Conservation (phyloP, 805 yeast species). For the Candida fluviatilis region DNA sequence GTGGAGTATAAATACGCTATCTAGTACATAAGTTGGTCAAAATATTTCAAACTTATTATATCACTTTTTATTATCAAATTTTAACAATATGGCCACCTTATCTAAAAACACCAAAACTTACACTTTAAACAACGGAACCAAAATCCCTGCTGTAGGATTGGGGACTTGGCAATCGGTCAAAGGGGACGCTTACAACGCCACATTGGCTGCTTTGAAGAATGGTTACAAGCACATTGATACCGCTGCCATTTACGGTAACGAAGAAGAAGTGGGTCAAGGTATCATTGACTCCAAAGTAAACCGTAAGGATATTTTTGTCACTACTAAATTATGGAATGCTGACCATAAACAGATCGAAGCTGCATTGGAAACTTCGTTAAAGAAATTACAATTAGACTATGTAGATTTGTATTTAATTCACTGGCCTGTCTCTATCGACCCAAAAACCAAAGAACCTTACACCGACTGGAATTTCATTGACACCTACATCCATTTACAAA, state of each 20-base stretch:
- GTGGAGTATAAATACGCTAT: background rate
- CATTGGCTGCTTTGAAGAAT: slow-evolving; percentile 52
- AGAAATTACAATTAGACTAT: slow-evolving; percentile 65
- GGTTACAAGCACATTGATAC: slow-evolving; percentile 81
- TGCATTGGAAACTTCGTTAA: slow-evolving; percentile 56
- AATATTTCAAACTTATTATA: background rate
- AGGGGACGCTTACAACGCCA: slow-evolving; percentile 51
- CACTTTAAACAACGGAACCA: slow-evolving; percentile 57
- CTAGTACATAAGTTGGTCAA: background rate
- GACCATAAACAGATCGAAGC: slow-evolving; percentile 48
- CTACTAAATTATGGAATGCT: slow-evolving; percentile 66
- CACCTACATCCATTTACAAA: slow-evolving; percentile 43
- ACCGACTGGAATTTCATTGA: slow-evolving; percentile 27
- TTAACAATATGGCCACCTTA: slow-evolving; percentile 5
- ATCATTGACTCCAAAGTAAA: slow-evolving; percentile 55
- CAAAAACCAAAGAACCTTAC: slow-evolving; percentile 23
- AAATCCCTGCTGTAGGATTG: slow-evolving; percentile 64
- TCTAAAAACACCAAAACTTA: slow-evolving; percentile 3
- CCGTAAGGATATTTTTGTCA: slow-evolving; percentile 61
- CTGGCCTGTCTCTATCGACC: slow-evolving; percentile 61
- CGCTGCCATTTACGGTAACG: slow-evolving; percentile 67
- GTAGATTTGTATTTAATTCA: slow-evolving; percentile 77
- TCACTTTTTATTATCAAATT: background rate
- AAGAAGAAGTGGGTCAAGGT: slow-evolving; percentile 56
- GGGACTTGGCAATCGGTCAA: slow-evolving; percentile 69